Evolutionary conservation across 164 flowering plant species (phyloP).

Genomic region (Warburgia ugandensis): DNA sequence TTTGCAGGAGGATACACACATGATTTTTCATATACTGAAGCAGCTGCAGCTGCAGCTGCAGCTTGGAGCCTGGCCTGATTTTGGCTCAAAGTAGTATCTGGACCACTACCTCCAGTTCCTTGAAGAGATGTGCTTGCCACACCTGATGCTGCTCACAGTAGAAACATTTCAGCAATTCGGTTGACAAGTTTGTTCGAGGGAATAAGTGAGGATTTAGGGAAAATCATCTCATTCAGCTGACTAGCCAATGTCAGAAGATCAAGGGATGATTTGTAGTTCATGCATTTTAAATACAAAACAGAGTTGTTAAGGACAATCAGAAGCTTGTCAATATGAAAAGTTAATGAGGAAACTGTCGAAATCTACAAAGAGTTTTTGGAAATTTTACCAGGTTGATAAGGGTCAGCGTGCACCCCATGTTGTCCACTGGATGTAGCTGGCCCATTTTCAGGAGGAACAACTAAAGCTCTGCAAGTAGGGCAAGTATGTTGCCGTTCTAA

Average conservation of each 20-base stretch:
- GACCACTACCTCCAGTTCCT: slow-evolving; percentile 29
- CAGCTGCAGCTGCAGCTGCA: slow-evolving; percentile 92
- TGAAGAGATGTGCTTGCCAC: slow-evolving; percentile 32
- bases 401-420: slow-evolving; percentile 35
- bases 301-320: no score
- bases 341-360: no score
- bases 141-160: slow-evolving; percentile 32
- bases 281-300: no score
- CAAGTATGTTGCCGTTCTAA: slow-evolving; percentile 94
- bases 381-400: slow-evolving; percentile 55
- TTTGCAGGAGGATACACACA: slow-evolving; percentile 74
- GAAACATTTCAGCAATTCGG: no score
- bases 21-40: slow-evolving; percentile 79
- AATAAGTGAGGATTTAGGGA: no score
- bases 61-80: slow-evolving; percentile 85
- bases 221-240: no score
- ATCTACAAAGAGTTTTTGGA: background rate
- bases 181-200: no score
- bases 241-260: no score
- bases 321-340: no score
- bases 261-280: no score
- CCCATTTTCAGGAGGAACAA: slow-evolving; percentile 78
- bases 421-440: slow-evolving; percentile 37
- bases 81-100: slow-evolving; percentile 34
- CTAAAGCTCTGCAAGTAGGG: slow-evolving; percentile 94